Base-by-base conservation (phyloP, 179 eudicot genomes). In the Pouteria campechiana region DNA sequence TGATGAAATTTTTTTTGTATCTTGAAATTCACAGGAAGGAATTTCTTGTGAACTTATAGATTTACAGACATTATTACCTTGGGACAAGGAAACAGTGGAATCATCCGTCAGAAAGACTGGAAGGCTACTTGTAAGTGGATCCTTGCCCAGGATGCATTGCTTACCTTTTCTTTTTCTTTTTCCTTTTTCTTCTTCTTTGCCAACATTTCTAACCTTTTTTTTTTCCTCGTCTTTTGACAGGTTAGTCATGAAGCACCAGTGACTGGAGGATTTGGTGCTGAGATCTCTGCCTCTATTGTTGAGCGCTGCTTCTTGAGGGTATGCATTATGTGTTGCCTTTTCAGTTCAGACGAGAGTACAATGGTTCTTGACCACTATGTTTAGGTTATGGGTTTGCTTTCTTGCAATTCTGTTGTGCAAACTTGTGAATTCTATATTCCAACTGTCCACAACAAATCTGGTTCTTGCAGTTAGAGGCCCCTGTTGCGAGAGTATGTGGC, bases 191-290 rank as follows among this genome's bases (percentile, higher is more conserved):
- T 40, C n/a, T 29, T 18, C 43, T n/a, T n/a, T n/a, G n/a, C n/a
- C n/a, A n/a, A n/a, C 25, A 38, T 38, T n/a, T n/a, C n/a, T n/a
- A n/a, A n/a, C n/a, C n/a, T n/a, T n/a, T n/a, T n/a, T 6, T 25
- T 36, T 43, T 13, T 50, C 43, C 45, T 55, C 19, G 32, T n/a
- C n/a, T n/a, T 17, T 23, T 57, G n/a, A 35, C 72, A 87, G 99
- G 67, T 92, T 44, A 92, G 99, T 52, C 99, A 92, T 63, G 99
- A 92, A 70, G 99, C 99, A 63, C 99, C 99, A 32, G 72, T 87
- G 33, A 92, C 99, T 14, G 96, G 96, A 50, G 99, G 99, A 57
- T 92, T 92, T 61, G 99, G 96, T 17, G 99, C 96, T 54, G 99
- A 92, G 51, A 75, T 92, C 24, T 93, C 99, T 55, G 94, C 99